A percentile compares a stretch with the other conserved stretches of the same genome.
These are phyloP conservation scores for Pseudoneurospora amorphoporcata DNA, from an alignment of 495 filamentous ascomycete genomes.

Conservation along the genomic window DNA sequence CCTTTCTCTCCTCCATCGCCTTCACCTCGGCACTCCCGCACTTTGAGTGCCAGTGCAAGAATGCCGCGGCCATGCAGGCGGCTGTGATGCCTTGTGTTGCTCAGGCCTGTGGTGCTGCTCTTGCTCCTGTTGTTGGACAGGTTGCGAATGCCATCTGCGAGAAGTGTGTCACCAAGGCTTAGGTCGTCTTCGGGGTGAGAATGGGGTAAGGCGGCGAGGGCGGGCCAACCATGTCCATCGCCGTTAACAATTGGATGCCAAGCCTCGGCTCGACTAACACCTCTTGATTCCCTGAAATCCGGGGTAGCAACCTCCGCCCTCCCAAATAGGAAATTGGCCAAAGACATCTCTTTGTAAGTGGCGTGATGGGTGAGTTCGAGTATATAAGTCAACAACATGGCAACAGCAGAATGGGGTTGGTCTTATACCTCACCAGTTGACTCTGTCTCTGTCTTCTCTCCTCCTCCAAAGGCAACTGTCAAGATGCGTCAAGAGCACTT, in stretches of 20 bases:
- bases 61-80: conserved; percentile 5
- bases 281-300: neutral
- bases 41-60: conserved; percentile 11
- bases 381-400: neutral
- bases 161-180: neutral
- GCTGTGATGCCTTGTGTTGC: conserved; percentile 7
- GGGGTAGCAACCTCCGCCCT: neutral
- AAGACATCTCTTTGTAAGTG: neutral
- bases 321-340: neutral
- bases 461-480: neutral
- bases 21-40: neutral
- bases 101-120: neutral
- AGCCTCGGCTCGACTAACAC: neutral
- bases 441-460: neutral
- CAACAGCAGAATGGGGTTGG: neutral
- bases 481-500: neutral
- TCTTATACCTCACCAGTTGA: neutral
- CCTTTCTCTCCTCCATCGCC: neutral
- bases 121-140: conserved; percentile 2
- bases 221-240: neutral
- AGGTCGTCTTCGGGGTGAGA: neutral
- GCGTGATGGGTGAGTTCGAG: neutral
- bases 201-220: neutral
- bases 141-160: conserved; percentile 8
- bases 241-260: neutral